These are phyloP conservation scores for Hypoxylon subgilvum DNA, from an alignment of 495 filamentous ascomycete genomes.

Conservation along the genomic window DNA sequence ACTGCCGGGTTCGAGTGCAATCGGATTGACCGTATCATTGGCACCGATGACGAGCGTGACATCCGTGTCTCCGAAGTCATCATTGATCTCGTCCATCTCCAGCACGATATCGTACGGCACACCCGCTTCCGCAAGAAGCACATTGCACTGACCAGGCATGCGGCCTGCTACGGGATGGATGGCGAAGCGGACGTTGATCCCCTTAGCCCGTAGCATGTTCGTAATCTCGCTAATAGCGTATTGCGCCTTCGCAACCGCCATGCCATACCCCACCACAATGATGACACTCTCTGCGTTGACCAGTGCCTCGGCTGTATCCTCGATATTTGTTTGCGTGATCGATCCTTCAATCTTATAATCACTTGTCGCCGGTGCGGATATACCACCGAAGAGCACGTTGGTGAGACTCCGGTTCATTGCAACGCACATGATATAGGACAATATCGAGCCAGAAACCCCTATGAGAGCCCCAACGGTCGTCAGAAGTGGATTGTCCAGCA, in stretches of 20 bases:
- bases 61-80: conserved; percentile 80
- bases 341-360: conserved; percentile 77
- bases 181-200: conserved; percentile 80
- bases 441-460: conserved; percentile 79
- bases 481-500: conserved; percentile 82
- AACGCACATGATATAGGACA: conserved; percentile 81
- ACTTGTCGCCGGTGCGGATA: conserved; percentile 62
- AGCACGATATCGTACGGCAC: conserved; percentile 86
- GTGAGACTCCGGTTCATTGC: conserved; percentile 83
- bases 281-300: conserved; percentile 76
- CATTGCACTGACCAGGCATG: conserved; percentile 88
- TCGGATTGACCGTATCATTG: conserved; percentile 86
- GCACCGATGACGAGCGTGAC: conserved; percentile 85
- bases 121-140: conserved; percentile 78
- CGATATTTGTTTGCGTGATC: conserved; percentile 72
- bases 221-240: conserved; percentile 83
- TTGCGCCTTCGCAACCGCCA: conserved; percentile 87
- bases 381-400: conserved; percentile 82
- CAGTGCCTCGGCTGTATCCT: conserved; percentile 75
- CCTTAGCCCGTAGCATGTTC: conserved; percentile 68
- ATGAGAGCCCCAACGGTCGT: conserved; percentile 82
- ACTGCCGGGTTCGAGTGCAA: conserved; percentile 77
- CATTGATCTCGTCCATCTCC: conserved; percentile 92
- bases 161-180: conserved; percentile 84
- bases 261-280: conserved; percentile 83